Percentiles rank a stretch among this genome's conserved stretches.
Evolutionary conservation across 352 stramenopile species (phyloP).

Genomic region (Vaucheria bursata): DNA sequence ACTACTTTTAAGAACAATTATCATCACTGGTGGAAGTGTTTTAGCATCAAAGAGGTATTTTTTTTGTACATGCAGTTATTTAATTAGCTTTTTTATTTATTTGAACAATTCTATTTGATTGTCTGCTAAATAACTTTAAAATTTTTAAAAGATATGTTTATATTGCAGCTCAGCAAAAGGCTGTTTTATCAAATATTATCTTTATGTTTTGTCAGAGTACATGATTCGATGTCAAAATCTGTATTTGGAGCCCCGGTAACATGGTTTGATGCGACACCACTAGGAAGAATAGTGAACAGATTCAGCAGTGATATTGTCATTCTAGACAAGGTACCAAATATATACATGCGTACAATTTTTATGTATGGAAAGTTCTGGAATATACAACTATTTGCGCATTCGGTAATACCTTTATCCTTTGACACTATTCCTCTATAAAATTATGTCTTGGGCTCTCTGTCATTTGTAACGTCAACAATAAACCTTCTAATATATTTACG

Average conservation of each 20-base stretch:
- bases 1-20: conserved; percentile 25
- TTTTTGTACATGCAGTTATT: background rate
- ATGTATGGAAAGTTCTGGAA: too few species aligned
- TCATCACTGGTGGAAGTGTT: conserved; percentile 41
- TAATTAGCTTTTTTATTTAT: conserved; percentile 7
- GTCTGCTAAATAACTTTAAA: background rate
- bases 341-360: background rate
- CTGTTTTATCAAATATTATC: background rate
- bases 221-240: conserved; percentile 26
- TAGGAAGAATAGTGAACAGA: conserved; percentile 81
- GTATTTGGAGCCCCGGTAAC: conserved; percentile 59
- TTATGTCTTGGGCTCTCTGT: too few species aligned
- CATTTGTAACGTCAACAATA: too few species aligned
- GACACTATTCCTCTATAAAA: too few species aligned
- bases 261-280: conserved; percentile 80
- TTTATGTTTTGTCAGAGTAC: too few species aligned
- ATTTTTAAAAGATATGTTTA: background rate
- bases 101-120: background rate
- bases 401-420: too few species aligned
- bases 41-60: conserved; percentile 27
- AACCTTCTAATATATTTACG: too few species aligned
- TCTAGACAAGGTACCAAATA: conserved; percentile 62
- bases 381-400: too few species aligned
- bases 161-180: background rate
- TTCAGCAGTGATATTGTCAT: conserved; percentile 79